Base-by-base conservation (phyloP, 2,329 filamentous ascomycete species). In the Beauveria sp. region DNA sequence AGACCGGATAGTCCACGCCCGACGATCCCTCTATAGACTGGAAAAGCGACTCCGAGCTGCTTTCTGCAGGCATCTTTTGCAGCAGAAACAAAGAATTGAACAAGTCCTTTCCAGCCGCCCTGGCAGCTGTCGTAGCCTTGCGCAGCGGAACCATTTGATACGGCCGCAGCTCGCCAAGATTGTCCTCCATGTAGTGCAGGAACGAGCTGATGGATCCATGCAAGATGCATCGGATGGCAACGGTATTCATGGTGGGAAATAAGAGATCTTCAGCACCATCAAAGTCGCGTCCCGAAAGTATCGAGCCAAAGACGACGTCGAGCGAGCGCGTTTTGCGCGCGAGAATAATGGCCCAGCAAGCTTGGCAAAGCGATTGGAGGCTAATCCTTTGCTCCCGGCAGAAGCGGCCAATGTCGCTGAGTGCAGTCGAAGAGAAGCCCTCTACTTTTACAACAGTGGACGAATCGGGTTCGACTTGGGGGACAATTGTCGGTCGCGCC, bases 241-340 rank as follows among this genome's bases (percentile, higher is more conserved):
- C 86, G 0, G 92, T 96, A 69, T 96, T 97, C 90, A 97, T 96
- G 0, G 89, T 91, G 0, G 92, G 93, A 67, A 96, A 97, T 69
- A 92, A 79, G 14, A 93, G 73, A 28, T 83, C 72, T 48, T 89
- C 83, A 0, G 85, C 82, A 18, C 83, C 81, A 51, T 89, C 86
- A 10, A 84, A 85, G 61, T 94, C 90, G n/a, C 93, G 83, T 18
- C 93, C 92, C 0, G 91, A 92, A 14, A 96, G 78, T 1, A 97
- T 88, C 0, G 90, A 84, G 1, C 93, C 93, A 69, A 94, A 96
- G 0, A 85, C 81, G 4, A 96, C 82, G 65, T 96, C 92, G 0
- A 96, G 80, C 0, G 82, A 83, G 3, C 79, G 74, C 1, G 83
- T 79, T 52, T 84, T 79, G 0, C 82, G 80, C 1, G 90, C 86